Percentiles rank a stretch among this genome's conserved stretches.
These are phyloP conservation scores for Tuber magnatum DNA, from an alignment of 495 filamentous ascomycete species.

Conservation along the genomic window DNA sequence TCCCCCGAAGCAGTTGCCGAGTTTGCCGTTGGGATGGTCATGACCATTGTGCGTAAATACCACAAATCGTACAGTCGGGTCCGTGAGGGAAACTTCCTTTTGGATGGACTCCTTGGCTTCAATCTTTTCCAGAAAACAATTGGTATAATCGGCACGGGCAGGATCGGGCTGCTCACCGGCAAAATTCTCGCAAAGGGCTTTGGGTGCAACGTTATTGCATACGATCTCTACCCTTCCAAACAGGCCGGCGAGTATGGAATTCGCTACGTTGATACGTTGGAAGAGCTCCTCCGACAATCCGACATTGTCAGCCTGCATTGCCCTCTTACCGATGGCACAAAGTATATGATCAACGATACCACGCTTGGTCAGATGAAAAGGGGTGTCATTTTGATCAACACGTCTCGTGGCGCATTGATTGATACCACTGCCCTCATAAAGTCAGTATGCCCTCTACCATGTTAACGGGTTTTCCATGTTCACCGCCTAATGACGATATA, in stretches of 20 bases:
- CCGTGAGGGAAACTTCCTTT: constrained; percentile 63
- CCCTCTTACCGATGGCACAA: constrained; percentile 54
- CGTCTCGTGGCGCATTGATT: constrained; percentile 58
- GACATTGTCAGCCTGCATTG: constrained; percentile 62
- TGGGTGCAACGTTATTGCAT: constrained; percentile 55
- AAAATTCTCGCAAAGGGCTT: constrained; percentile 55
- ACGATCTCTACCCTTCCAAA: constrained; percentile 49
- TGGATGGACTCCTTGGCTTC: constrained; percentile 57
- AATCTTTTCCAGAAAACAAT: constrained; percentile 58
- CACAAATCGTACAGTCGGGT: constrained; percentile 67
- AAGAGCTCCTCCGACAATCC: constrained; percentile 49
- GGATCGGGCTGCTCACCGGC: constrained; percentile 50
- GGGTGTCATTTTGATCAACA: constrained; percentile 59
- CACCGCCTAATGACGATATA: neutral
- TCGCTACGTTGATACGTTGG: constrained; percentile 49
- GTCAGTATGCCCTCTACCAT: constrained; percentile 8
- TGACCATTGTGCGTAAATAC: constrained; percentile 63
- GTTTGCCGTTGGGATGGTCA: constrained; percentile 60
- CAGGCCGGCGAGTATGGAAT: constrained; percentile 51
- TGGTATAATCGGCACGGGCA: constrained; percentile 52
- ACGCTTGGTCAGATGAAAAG: constrained; percentile 53
- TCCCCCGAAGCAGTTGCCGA: constrained; percentile 67
- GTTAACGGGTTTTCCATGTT: neutral
- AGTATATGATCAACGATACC: constrained; percentile 54
- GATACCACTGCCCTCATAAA: constrained; percentile 54